Base-by-base conservation (phyloP, 805 yeast genomes). In the Limtongia smithiae region DNA sequence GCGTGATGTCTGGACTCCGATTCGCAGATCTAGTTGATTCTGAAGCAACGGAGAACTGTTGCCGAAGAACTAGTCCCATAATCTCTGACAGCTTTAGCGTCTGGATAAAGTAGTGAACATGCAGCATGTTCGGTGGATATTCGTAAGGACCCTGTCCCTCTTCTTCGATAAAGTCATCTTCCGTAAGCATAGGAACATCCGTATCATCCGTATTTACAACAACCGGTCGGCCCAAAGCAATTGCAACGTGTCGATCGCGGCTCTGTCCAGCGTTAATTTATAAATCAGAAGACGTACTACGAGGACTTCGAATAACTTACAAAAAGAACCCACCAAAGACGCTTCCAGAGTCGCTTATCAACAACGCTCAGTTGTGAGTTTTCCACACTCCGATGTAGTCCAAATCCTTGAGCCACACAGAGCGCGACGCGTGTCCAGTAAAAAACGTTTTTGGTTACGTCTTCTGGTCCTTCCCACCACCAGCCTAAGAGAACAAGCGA, bases 241-340 rank as follows among this genome's bases (percentile, higher is more conserved):
- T 75, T 2, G 89, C 80, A 8, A 81, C 79, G 35, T 77, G 71
- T 21, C 87, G 69, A 65, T 85, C 95, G 58, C 85, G 80, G 21
- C 44, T 44, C 48, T 49, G 21, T 17, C n/a, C 12, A 21, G 34
- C n/a, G n/a, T n/a, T n/a, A n/a, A n/a, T n/a, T n/a, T n/a, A n/a
- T n/a, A n/a, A n/a, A n/a, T n/a, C n/a, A n/a, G n/a, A n/a, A n/a
- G n/a, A n/a, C n/a, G n/a, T n/a, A 3, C 30, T 4, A 22, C n/a
- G 6, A 11, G 7, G 9, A 18, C 15, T 5, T 11, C 15, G 11
- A 4, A 4, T 22, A 7, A 48, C 51, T 48, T 50, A 79, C 77
- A 63, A 81, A 82, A 18, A 86, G 67, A 54, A 80, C 72, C 94
- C 94, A 85, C 87, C 89, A 85, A 12, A 83, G 71, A 37, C 89